Percentiles rank a stretch among this genome's conserved stretches.
Evolutionary conservation across 768 basidiomycete species (phyloP).

Genomic region (Naganishia kalamii): DNA sequence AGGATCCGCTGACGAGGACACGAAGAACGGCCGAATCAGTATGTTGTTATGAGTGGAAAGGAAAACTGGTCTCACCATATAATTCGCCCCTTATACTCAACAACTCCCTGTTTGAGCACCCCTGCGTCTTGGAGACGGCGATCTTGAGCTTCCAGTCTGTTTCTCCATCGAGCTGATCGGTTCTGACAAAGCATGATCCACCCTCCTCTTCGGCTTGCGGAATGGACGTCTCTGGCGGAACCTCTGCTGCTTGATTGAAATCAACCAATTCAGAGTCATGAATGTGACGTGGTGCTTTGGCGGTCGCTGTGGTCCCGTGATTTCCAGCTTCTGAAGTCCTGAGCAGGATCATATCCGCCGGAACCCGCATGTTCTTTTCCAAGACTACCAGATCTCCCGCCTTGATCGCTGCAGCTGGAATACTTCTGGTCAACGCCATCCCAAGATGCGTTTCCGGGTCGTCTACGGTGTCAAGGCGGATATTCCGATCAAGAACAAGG

Average conservation of each 20-base stretch:
- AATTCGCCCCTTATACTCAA: conserved; percentile 73
- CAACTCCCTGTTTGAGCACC: conserved; percentile 55
- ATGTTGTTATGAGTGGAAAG: conserved; percentile 13
- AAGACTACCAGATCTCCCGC: conserved; percentile 86
- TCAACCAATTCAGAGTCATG: neutral
- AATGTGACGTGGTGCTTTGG: neutral
- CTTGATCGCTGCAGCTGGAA: conserved; percentile 78
- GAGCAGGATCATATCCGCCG: conserved; percentile 84
- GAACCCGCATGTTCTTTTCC: conserved; percentile 96
- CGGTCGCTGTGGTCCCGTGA: neutral
- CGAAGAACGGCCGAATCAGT: neutral
- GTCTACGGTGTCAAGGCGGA: conserved; percentile 6
- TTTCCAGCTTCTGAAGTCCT: conserved; percentile 63
- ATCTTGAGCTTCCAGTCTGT: conserved; percentile 98
- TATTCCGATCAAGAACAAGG: conserved; percentile 62
- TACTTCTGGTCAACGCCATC: conserved; percentile 57
- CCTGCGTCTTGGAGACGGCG: conserved; percentile 77
- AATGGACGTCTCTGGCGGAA: neutral
- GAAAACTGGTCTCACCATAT: conserved; percentile 58
- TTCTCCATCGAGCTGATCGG: conserved; percentile 96
- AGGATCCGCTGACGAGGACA: conserved; percentile 63
- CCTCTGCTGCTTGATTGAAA: neutral
- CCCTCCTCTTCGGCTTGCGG: conserved; percentile 48
- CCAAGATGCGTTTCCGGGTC: conserved; percentile 1
- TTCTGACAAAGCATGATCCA: conserved; percentile 94